Percentiles rank a stretch among this genome's conserved stretches.
phyloP scores from a whole-genome alignment of 495 filamentous ascomycete species.

The Tuber microsphaerosporum region DNA sequence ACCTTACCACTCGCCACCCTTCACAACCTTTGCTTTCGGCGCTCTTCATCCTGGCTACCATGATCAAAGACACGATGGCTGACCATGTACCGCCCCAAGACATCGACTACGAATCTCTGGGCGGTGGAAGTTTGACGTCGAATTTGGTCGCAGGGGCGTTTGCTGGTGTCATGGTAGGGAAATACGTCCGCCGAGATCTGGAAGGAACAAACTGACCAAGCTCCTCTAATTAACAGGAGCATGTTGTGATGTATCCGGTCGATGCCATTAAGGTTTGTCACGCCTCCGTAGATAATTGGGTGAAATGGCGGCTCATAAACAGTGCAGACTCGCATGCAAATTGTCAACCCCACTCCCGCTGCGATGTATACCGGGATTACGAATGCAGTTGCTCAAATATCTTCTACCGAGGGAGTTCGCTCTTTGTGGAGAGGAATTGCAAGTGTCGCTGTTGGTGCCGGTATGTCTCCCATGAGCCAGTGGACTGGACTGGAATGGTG shows the following conservation, averaged over 20 bases:
- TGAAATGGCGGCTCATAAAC: constrained; percentile 22
- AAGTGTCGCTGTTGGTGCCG: constrained; percentile 90
- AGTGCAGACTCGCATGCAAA: constrained; percentile 88
- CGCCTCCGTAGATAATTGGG: constrained; percentile 4
- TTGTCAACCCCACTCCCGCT: constrained; percentile 77
- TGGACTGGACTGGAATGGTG: constrained; percentile 17
- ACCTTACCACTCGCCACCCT: neutral
- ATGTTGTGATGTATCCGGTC: constrained; percentile 97
- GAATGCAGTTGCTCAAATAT: constrained; percentile 85
- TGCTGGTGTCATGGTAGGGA: constrained; percentile 85
- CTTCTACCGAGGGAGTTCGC: constrained; percentile 75
- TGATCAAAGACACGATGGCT: constrained; percentile 33
- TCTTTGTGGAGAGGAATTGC: constrained; percentile 95
- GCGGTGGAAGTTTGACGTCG: constrained; percentile 59
- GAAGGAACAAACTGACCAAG: constrained; percentile 18
- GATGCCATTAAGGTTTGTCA: constrained; percentile 87
- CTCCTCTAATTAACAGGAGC: constrained; percentile 51
- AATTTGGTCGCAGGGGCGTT: constrained; percentile 95
- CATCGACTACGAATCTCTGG: constrained; percentile 59
- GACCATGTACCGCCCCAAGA: constrained; percentile 44
- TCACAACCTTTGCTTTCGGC: neutral
- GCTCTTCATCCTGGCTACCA: neutral
- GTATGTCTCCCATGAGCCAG: constrained; percentile 48
- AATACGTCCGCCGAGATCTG: constrained; percentile 13
- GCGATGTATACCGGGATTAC: constrained; percentile 85